Evolutionary conservation across 192 early-diverging fungal species (phyloP), one percentile per base, ranked within the genome.

Genomic region (Haplosporangium gracile): DNA sequence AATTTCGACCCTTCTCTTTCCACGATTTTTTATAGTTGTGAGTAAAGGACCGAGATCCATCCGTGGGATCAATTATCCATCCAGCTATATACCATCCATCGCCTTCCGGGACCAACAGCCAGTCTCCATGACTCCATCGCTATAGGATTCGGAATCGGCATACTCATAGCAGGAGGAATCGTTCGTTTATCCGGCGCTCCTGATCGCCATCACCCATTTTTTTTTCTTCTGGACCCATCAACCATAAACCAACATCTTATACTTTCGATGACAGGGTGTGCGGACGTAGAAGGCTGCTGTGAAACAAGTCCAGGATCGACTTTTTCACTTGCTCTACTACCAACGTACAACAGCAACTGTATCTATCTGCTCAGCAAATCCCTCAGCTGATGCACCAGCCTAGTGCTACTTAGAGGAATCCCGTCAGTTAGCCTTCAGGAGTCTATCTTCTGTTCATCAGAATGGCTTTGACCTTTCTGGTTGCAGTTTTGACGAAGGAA

Each of bases 1-100:
- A 65, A 65, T 65, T 65, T 65, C 60, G 60, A 76, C 74, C 82
- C 78, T 78, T 85, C 82, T 85, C 82, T 85, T 85, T 85, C 82
- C 82, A 85, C 82, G 82, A 85, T 85, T 85, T 76, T 81, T 82
- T 72, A 85, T 75, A 79, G 78, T 83, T 85, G 82, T 85, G 82
- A 85, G 77, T 85, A 74, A 77, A 71, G 40, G 70, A 39, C 53
- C 40, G 39, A 45, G 79, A 82, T 82, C 81, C 75, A 82, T 77
- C 57, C 63, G 63, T 47, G 72, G 70, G 49, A 24, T 42, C n/a
- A 32, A 38, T 36, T 18, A 81, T 81, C 80, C 80, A 81, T 81
- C 80, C 80, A 75, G 51, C 74, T 40, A n/a, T 9, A 24, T 80
- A 65, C 60, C 60, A 80, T 80, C 79, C 71, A 74, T 69, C 72